Evolutionary conservation across 2,329 filamentous ascomycete species (phyloP), one percentile per base, ranked within the genome.

Genomic region (Coleophoma cylindrospora): DNA sequence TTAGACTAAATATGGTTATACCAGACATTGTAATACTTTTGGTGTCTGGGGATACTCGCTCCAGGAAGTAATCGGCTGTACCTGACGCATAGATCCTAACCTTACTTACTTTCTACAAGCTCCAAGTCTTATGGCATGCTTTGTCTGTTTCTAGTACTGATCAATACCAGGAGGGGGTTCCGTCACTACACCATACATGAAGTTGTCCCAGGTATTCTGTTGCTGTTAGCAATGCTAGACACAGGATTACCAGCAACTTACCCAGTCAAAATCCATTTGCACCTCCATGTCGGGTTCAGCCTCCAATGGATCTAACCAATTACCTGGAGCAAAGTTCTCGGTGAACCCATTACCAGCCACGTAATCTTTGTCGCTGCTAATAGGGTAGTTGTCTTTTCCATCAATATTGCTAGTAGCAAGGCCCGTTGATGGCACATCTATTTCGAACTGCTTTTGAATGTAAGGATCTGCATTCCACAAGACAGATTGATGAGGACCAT

Each of bases 201-300:
- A 47, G 13, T 47, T 33, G 22, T 47, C 45, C 45, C 45, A 47
- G 13, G 45, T 22, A 38, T 21, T 22, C 45, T 47, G 22, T 14
- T 22, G n/a, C 17, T 34, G 9, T 38, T 37, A 47, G 45, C 22
- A 19, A 21, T 13, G n/a, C 21, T 22, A 32, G 27, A 41, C 12
- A 41, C 21, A 11, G 9, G 19, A 47, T 12, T 38, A 12, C 33
- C 11, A 17, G 13, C 12, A 19, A n/a, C 46, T 40, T 34, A 48
- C 46, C 46, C 46, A 48, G 22, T 48, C 36, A n/a, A 48, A 40
- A n/a, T 41, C 46, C 8, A 34, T 14, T 32, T 4, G 36, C 36
- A 40, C 12, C 13, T 33, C 36, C 12, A 33, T n/a, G n/a, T 34
- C 46, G 15, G 21, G n/a, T 22, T 22, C 36, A 17, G 22, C 21